Conservation (phyloP, 371 early-diverging fungal species). For the Dichotomocladium elegans region DNA sequence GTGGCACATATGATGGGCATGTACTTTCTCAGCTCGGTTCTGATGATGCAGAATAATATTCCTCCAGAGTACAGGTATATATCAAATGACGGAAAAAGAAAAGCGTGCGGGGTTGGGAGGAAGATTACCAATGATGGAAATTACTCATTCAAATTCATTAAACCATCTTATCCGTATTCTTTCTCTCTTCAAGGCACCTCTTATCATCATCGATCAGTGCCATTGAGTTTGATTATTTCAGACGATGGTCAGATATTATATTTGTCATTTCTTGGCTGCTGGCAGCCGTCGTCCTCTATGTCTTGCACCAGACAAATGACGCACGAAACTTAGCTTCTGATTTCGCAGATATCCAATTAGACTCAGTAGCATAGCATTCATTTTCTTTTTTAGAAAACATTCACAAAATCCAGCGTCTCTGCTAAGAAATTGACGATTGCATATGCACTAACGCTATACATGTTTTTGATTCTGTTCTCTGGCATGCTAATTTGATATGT, state of each 20-base stretch:
- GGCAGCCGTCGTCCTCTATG: slow-evolving; percentile 61
- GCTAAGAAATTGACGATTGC: background rate
- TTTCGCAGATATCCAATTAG: slow-evolving; percentile 33
- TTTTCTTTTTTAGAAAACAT: too few species aligned
- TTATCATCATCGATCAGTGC: slow-evolving; percentile 74
- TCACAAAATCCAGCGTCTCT: too few species aligned
- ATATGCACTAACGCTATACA: too few species aligned
- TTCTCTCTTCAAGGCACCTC: slow-evolving; percentile 47
- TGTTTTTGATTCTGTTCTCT: too few species aligned
- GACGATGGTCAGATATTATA: slow-evolving; percentile 91
- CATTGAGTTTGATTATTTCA: slow-evolving; percentile 85
- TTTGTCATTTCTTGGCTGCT: slow-evolving; percentile 76
- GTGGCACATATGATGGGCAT: slow-evolving; percentile 89
- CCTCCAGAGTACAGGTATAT: slow-evolving; percentile 75
- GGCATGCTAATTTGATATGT: too few species aligned
- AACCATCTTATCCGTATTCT: background rate
- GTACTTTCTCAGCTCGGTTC: slow-evolving; percentile 84
- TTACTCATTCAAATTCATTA: background rate
- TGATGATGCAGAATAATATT: slow-evolving; percentile 87
- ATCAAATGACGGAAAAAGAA: background rate
- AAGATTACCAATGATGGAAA: background rate
- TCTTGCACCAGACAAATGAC: slow-evolving; percentile 65
- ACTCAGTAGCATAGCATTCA: background rate
- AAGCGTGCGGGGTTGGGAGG: too few species aligned
- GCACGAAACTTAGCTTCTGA: slow-evolving; percentile 30